Conservation (phyloP, 1,139 yeast species). For the Geotrichum restrictum region DNA sequence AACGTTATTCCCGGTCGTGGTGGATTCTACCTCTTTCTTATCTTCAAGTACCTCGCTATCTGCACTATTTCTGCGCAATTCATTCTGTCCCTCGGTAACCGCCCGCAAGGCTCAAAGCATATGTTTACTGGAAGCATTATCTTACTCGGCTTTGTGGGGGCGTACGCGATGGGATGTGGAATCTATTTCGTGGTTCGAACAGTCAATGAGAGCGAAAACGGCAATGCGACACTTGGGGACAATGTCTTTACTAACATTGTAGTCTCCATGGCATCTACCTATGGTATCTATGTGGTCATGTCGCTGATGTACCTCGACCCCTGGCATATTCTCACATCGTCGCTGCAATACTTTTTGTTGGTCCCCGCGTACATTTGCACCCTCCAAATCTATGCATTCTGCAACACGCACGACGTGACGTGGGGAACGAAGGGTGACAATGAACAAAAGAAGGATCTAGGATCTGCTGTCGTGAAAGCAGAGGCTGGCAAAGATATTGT, state of each 20-base stretch:
- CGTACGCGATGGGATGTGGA: conserved; percentile 79
- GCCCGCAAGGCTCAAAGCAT: conserved; percentile 86
- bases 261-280: conserved; percentile 77
- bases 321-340: conserved; percentile 87
- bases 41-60: conserved; percentile 77
- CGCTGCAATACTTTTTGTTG: conserved; percentile 78
- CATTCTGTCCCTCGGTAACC: conserved; percentile 87
- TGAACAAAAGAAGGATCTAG: conserved; percentile 61
- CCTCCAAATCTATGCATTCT: conserved; percentile 86
- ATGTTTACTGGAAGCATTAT: conserved; percentile 70
- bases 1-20: conserved; percentile 57
- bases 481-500: conserved; percentile 56
- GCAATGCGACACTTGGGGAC: conserved; percentile 40
- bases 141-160: conserved; percentile 70
- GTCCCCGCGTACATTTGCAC: conserved; percentile 88
- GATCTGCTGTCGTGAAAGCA: conserved; percentile 58
- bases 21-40: conserved; percentile 66
- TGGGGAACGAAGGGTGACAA: conserved; percentile 98
- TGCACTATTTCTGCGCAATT: conserved; percentile 80
- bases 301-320: conserved; percentile 84
- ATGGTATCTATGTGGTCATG: conserved; percentile 76
- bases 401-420: conserved; percentile 92
- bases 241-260: conserved; percentile 68
- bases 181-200: conserved; percentile 68
- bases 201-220: conserved; percentile 42